phyloP scores from a whole-genome alignment of 352 stramenopile genomes.

The Pythium scleroteichum region DNA sequence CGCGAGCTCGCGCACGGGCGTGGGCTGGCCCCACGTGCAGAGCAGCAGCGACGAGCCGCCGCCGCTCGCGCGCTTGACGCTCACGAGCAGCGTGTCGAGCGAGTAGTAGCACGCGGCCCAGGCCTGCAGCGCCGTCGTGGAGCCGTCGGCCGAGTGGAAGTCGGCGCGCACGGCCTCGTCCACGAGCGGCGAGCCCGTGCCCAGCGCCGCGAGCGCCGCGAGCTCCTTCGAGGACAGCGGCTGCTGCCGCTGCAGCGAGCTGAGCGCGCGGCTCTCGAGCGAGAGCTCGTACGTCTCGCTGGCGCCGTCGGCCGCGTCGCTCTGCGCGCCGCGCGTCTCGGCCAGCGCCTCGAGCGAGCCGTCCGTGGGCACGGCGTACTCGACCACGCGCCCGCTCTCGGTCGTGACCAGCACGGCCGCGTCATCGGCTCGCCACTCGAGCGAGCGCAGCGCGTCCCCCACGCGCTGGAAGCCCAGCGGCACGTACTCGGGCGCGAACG shows the following conservation, averaged over 20 bases:
- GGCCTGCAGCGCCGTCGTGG: constrained; percentile 25
- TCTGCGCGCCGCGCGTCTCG: constrained; percentile 11
- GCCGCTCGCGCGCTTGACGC: constrained; percentile 29
- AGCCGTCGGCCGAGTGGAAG: constrained; percentile 46
- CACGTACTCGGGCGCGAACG: constrained; percentile 60
- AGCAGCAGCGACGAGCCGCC: constrained; percentile 36
- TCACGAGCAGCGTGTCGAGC: constrained; percentile 47
- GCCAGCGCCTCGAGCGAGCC: constrained; percentile 29
- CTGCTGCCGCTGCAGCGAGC: constrained; percentile 42
- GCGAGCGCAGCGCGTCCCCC: constrained; percentile 28
- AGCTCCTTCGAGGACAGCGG: constrained; percentile 57
- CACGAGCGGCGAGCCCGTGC: constrained; percentile 26
- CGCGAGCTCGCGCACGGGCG: constrained; percentile 44
- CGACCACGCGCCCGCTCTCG: constrained; percentile 50
- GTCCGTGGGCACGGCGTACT: constrained; percentile 57
- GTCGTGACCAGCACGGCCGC: constrained; percentile 72
- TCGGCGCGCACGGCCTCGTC: constrained; percentile 52
- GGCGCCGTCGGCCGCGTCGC: constrained; percentile 14
- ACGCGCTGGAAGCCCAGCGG: constrained; percentile 77
- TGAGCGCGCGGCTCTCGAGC: constrained; percentile 42
- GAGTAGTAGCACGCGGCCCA: constrained; percentile 47
- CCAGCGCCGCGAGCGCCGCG: constrained; percentile 36
- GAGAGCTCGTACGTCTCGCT: constrained; percentile 61
- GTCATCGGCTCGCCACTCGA: constrained; percentile 76
- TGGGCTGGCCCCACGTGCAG: constrained; percentile 32